A percentile compares a stretch with the other conserved stretches of the same genome.
These are phyloP conservation scores for Chimonanthus salicifolius DNA, from an alignment of 164 flowering plant species.

Conservation along the genomic window DNA sequence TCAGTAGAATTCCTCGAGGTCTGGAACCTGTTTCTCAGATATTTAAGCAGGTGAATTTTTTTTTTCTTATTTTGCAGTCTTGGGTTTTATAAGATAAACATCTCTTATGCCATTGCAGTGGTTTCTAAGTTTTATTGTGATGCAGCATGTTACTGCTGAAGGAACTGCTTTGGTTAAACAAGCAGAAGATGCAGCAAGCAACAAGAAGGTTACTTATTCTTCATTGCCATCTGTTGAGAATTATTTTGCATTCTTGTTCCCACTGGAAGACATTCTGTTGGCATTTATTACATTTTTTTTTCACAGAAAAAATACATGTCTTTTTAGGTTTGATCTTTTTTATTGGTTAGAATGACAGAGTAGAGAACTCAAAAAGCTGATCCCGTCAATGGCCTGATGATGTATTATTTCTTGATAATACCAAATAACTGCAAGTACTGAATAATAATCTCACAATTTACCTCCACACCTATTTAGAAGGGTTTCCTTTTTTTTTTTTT, in stretches of 20 bases:
- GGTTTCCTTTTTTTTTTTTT: too few relatives aligned
- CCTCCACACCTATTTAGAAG: too few relatives aligned
- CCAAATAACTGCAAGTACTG: too few relatives aligned
- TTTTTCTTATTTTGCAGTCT: neutral
- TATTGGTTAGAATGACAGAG: too few relatives aligned
- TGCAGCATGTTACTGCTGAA: conserved; percentile 93
- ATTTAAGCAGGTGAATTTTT: conserved; percentile 68
- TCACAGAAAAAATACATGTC: too few relatives aligned
- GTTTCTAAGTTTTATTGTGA: neutral
- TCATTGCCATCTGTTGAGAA: neutral
- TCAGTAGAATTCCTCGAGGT: conserved; percentile 60
- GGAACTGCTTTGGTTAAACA: conserved; percentile 90
- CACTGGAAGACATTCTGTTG: neutral
- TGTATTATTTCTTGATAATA: too few relatives aligned
- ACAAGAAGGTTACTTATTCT: conserved; percentile 54
- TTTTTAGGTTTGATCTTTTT: too few relatives aligned
- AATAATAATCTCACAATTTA: too few relatives aligned
- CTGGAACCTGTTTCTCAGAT: conserved; percentile 74
- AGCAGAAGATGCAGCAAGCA: conserved; percentile 97
- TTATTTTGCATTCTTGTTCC: neutral
- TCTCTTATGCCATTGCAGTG: neutral
- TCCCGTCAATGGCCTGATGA: too few relatives aligned
- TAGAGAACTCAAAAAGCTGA: too few relatives aligned
- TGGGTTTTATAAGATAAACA: neutral
- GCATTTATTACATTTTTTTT: neutral